Percentiles rank a stretch among this genome's conserved stretches.
Conservation (phyloP, 2,329 filamentous ascomycete genomes). For the Dothideomycetes sp. region DNA sequence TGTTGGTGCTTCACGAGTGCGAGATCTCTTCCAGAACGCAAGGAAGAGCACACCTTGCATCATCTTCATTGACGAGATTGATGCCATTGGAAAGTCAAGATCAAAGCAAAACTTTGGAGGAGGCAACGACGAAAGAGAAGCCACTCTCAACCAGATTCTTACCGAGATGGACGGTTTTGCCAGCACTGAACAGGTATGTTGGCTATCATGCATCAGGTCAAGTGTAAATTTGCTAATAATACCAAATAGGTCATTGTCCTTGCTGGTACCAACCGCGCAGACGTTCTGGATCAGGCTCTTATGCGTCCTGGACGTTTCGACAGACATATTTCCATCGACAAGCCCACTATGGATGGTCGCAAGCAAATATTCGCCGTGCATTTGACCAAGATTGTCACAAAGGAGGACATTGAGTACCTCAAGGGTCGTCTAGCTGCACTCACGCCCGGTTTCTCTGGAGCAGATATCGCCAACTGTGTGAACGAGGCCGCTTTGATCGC, state of each 20-base stretch:
- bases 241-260: slow-evolving; percentile 68
- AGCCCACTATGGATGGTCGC: slow-evolving; percentile 91
- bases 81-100: slow-evolving; percentile 89
- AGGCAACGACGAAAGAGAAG: slow-evolving; percentile 94
- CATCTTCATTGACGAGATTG: slow-evolving; percentile 99
- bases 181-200: slow-evolving; percentile 66
- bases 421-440: slow-evolving; percentile 82
- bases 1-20: slow-evolving; percentile 89
- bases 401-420: slow-evolving; percentile 79
- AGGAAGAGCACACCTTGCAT: slow-evolving; percentile 96
- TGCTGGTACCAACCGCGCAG: slow-evolving; percentile 90
- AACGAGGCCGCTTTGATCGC: slow-evolving; percentile 96
- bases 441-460: slow-evolving; percentile 93
- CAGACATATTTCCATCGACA: slow-evolving; percentile 88
- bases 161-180: slow-evolving; percentile 99
- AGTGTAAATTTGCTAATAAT: not conserved
- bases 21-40: slow-evolving; percentile 88
- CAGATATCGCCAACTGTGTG: slow-evolving; percentile 96
- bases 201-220: not conserved
- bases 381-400: slow-evolving; percentile 85
- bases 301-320: slow-evolving; percentile 97
- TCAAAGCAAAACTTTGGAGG: slow-evolving; percentile 74
- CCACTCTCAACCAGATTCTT: slow-evolving; percentile 93
- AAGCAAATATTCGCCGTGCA: slow-evolving; percentile 96
- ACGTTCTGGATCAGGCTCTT: slow-evolving; percentile 87